Evolutionary conservation across 768 basidiomycete species (phyloP), one percentile per base, ranked within the genome.

Genomic region (Trametopsis cervina): DNA sequence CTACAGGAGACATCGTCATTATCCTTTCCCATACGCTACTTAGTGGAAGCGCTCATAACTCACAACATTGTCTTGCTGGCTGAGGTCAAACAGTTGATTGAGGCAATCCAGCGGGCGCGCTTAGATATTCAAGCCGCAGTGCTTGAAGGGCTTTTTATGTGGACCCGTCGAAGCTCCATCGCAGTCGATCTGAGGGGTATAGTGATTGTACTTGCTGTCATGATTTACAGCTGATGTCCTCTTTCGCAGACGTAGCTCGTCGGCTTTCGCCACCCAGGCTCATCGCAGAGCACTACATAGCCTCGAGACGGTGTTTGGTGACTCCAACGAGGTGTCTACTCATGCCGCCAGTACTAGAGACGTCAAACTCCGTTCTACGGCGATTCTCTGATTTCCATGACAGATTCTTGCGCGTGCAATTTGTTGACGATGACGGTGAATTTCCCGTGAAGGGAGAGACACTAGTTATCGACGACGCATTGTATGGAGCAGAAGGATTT

Each of bases 391-490:
- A 15, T 3, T 44, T 44, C 21, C 10, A 40, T 26, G 51, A 53
- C 23, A 22, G 47, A 13, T 53, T 53, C 26, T 15, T 53, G 12
- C 46, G 51, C 22, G 51, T 53, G 24, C 51, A 53, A 36, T 53
- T 53, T 27, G 51, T 53, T 42, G 51, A 53, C 42, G 46, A 53
- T 44, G 42, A 44, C 24, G 51, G 51, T 20, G 51, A 53, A 20
- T 49, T 53, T 33, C 51, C 51, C 15, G 51, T 53, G n/a, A 44
- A 17, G 2, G 47, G 42, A 4, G 51, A 53, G 25, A 53, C 51
- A 7, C 42, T 44, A 11, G 33, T 40, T 13, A 44, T 53, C 42
- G 51, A 53, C 42, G 37, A 44, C 26, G 22, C 43, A 22, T 6
- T 53, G 42, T 27, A 45, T 2, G 51, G 51, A 11, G 23, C n/a